Evolutionary conservation across 768 basidiomycete species (phyloP).

Genomic region (Russula sp.): DNA sequence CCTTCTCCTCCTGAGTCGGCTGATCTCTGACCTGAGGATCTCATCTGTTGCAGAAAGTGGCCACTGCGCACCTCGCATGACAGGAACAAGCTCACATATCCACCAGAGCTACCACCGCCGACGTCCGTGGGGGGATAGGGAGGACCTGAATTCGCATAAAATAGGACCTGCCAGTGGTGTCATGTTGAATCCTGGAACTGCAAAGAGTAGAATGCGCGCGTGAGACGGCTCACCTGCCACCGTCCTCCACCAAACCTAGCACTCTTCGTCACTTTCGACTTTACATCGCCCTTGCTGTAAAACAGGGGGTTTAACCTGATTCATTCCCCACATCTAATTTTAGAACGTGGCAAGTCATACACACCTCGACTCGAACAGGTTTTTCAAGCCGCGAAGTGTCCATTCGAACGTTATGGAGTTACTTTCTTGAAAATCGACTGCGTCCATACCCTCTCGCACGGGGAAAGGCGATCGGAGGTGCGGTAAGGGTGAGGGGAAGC

Average conservation of each 20-base stretch:
- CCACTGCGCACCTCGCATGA: conserved; percentile 65
- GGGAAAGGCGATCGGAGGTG: not conserved
- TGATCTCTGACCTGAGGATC: conserved; percentile 34
- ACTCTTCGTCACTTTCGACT: conserved; percentile 76
- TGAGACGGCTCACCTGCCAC: conserved; percentile 56
- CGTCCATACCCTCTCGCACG: conserved; percentile 32
- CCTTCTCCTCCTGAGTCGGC: conserved; percentile 78
- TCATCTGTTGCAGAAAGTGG: not conserved
- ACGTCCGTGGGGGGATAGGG: conserved; percentile 32
- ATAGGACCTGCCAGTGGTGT: conserved; percentile 53
- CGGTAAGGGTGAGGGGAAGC: not conserved
- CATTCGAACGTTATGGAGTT: conserved; percentile 69
- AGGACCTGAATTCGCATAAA: conserved; percentile 79
- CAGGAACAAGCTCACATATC: conserved; percentile 73
- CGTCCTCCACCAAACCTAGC: conserved; percentile 70
- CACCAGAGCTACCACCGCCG: conserved; percentile 47
- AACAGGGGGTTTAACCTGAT: not conserved
- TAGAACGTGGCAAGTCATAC: conserved; percentile 30
- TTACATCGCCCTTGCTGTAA: conserved; percentile 65
- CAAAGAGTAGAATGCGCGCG: conserved; percentile 21
- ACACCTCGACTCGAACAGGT: conserved; percentile 69
- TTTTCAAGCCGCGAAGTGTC: conserved; percentile 67
- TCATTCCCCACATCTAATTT: not conserved
- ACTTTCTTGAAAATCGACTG: conserved; percentile 49
- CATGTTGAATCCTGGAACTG: conserved; percentile 18